Percentiles rank a stretch among this genome's conserved stretches.
phyloP scores from a whole-genome alignment of 2,329 filamentous ascomycete species.

The Colletotrichum sidae region DNA sequence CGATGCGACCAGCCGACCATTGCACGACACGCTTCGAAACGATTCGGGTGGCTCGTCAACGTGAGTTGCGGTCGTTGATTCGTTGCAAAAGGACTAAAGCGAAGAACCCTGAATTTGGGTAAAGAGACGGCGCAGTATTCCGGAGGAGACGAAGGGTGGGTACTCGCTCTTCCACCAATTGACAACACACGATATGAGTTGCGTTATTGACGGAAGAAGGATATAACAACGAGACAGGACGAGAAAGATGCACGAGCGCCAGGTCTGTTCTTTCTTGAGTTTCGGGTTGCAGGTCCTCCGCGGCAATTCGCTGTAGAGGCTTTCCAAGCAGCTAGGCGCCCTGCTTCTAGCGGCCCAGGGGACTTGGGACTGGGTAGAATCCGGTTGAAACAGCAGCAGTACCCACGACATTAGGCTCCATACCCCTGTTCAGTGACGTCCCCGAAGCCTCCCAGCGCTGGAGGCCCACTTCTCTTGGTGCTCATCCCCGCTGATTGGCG shows the following conservation, averaged over 20 bases:
- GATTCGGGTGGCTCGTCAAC: not conserved
- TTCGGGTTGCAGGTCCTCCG: slow-evolving; percentile 24
- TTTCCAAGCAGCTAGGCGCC: not conserved
- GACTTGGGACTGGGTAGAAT: slow-evolving; percentile 6
- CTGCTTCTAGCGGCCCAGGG: slow-evolving; percentile 6
- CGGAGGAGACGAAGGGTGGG: not conserved
- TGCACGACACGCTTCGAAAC: slow-evolving; percentile 6
- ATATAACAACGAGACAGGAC: slow-evolving; percentile 9
- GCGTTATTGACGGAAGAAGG: not conserved
- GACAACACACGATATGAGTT: not conserved
- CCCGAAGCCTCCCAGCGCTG: not conserved
- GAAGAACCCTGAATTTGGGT: not conserved
- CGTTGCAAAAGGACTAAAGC: not conserved
- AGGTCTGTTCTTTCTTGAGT: slow-evolving; percentile 32
- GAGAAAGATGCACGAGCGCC: slow-evolving; percentile 15
- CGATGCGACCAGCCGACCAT: slow-evolving; percentile 17
- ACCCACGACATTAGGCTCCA: slow-evolving; percentile 1
- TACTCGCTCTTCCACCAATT: not conserved
- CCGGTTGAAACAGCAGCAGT: slow-evolving; percentile 25
- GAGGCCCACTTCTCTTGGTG: not conserved
- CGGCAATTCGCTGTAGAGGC: slow-evolving; percentile 15
- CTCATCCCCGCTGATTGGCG: slow-evolving; percentile 29
- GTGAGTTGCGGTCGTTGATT: no score
- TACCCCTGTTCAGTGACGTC: slow-evolving; percentile 32
- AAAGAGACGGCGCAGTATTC: not conserved